Evolutionary conservation across 2,329 filamentous ascomycete genomes (phyloP), one percentile per base, ranked within the genome.

Genomic region (Alternaria brassicae): DNA sequence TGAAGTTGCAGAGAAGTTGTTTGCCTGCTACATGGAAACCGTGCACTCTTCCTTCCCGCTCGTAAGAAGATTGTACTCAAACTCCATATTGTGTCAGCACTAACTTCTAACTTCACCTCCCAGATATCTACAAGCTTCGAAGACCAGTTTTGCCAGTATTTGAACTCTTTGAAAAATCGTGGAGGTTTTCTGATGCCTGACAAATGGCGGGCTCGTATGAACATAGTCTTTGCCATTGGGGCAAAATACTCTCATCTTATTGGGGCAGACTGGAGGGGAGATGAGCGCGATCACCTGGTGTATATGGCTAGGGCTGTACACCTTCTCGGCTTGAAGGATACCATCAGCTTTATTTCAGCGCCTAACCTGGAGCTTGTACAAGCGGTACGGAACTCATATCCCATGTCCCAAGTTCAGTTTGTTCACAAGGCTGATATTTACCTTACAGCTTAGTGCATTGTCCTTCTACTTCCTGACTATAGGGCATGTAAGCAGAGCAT

Each of bases 141-240:
- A 5, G 60, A 62, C 9, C 64, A 72, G 8, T 64, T 69, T 28
- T 65, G 61, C 34, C 62, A 56, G 19, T 72, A 66, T 23, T 45
- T 62, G 6, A 37, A 48, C 23, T 52, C 59, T 25, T 19, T 58
- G 2, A 60, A 36, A 10, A 48, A 59, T 5, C 30, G 60, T 39
- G 36, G 39, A 21, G 55, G 60, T 2, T 66, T 66, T 19, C 19
- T 49, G 2, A 49, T 71, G 2, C 61, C 56, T 1, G 27, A 39
- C 10, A 63, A 55, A 47, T 80, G 77, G 78, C 71, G 73, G 3
- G 77, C 76, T 3, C 73, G 77, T 3, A 48, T 81, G 57, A 80
- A 81, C 44, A 42, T 81, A 10, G 64, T 81, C 1, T 79, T 81
- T 36, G 80, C 79, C 10, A 77, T 81, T n/a, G 78, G 76, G 6